phyloP scores from a whole-genome alignment of 495 filamentous ascomycete genomes.

The Penicillium roqueforti region DNA sequence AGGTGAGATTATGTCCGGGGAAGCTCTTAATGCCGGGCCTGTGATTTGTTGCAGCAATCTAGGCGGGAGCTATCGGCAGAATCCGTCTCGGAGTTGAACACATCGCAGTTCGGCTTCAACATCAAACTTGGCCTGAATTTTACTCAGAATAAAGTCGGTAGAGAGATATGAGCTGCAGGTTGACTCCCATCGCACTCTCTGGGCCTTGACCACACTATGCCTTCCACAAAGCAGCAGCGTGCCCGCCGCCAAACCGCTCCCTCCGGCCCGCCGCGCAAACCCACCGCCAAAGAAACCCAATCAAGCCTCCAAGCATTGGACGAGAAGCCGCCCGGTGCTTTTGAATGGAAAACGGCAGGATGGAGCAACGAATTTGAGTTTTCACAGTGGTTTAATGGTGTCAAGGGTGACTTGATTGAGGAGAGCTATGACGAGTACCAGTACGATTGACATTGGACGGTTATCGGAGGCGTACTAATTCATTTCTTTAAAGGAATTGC shows the following conservation, averaged over 20 bases:
- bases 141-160: not conserved
- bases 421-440: slow-evolving; percentile 82
- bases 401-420: slow-evolving; percentile 66
- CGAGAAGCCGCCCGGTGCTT: slow-evolving; percentile 12
- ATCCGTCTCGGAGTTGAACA: slow-evolving; percentile 23
- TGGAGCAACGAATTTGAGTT: slow-evolving; percentile 56
- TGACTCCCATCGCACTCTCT: not conserved
- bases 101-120: slow-evolving; percentile 15
- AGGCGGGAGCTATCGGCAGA: slow-evolving; percentile 39
- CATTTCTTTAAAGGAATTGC: slow-evolving; percentile 54
- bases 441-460: slow-evolving; percentile 44
- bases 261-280: slow-evolving; percentile 34
- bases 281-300: slow-evolving; percentile 24
- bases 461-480: not conserved
- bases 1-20: slow-evolving; percentile 14
- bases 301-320: slow-evolving; percentile 21
- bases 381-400: slow-evolving; percentile 54
- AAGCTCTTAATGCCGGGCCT: slow-evolving; percentile 11
- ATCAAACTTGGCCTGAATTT: not conserved
- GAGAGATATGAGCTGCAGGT: slow-evolving; percentile 11
- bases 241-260: slow-evolving; percentile 43
- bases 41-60: slow-evolving; percentile 29
- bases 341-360: slow-evolving; percentile 11
- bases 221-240: slow-evolving; percentile 31
- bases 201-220: slow-evolving; percentile 22